These are phyloP conservation scores for Pseudopediastrum boryanum DNA, from an alignment of 139 green algal genomes.

Conservation along the genomic window DNA sequence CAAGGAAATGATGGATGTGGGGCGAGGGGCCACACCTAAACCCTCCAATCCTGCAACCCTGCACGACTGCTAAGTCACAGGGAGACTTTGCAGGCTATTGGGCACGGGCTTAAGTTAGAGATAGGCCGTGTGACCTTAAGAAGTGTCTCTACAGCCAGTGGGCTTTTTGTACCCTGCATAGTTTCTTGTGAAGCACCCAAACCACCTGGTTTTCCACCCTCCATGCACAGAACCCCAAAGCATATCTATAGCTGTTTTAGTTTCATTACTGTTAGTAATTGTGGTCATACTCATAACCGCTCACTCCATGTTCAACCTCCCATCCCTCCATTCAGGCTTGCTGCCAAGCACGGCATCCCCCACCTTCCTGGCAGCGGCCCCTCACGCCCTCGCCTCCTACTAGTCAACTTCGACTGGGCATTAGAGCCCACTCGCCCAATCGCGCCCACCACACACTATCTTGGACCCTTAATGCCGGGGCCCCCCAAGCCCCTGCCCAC, in stretches of 20 bases:
- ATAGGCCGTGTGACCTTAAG: too few relatives aligned
- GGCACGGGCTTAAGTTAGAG: too few relatives aligned
- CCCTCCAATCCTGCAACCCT: too few relatives aligned
- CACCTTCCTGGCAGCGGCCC: slow-evolving; percentile 20
- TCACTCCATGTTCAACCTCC: neutral
- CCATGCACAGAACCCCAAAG: neutral
- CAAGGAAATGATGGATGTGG: too few relatives aligned
- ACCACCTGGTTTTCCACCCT: too few relatives aligned
- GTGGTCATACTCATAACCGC: neutral
- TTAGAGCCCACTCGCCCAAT: slow-evolving; percentile 16
- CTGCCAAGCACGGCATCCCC: neutral
- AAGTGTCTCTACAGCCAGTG: too few relatives aligned
- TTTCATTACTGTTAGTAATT: neutral
- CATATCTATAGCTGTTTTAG: neutral
- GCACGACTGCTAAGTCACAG: too few relatives aligned
- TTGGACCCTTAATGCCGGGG: too few relatives aligned
- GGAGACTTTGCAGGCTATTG: too few relatives aligned
- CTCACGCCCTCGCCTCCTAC: slow-evolving; percentile 13
- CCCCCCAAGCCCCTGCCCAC: too few relatives aligned
- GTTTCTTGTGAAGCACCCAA: too few relatives aligned
- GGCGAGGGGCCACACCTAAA: too few relatives aligned
- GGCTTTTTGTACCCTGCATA: neutral
- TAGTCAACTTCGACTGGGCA: slow-evolving; percentile 40
- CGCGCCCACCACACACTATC: slow-evolving; percentile 23
- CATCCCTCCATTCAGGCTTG: neutral